Base-by-base conservation (phyloP, 768 basidiomycete species). In the Amanita thiersii region DNA sequence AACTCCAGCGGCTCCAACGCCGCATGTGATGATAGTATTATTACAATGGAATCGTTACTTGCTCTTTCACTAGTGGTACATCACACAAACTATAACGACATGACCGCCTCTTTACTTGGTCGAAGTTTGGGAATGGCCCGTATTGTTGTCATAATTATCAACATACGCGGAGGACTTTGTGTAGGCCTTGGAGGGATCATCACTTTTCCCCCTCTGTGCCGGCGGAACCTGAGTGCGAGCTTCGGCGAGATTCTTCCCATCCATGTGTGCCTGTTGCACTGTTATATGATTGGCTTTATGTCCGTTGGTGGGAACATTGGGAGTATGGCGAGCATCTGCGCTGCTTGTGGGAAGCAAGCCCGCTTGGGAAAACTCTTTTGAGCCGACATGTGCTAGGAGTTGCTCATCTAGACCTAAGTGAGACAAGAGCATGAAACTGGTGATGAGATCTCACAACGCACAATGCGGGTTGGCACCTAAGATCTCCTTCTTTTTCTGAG, bases 91-190 rank as follows among this genome's bases (percentile, higher is more conserved):
- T n/a, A n/a, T n/a, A n/a, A n/a, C n/a, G n/a, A n/a, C n/a, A n/a
- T n/a, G n/a, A n/a, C n/a, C n/a, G n/a, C n/a, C n/a, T n/a, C n/a
- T n/a, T n/a, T n/a, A n/a, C 21, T 5, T 3, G 21, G 3, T 37
- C 7, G 36, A 3, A 6, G 21, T 39, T 26, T 39, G 12, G 5
- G 3, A 23, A 2, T 14, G 38, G 23, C 12, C 5, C 8, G 12
- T 31, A 34, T 50, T 39, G n/a, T n/a, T 64, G 33, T 55, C 57
- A 35, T 63, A 63, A 24, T 58, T 60, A 20, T 57, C 52, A 32
- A 43, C 59, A 47, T 60, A 62, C 37, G 59, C 56, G 3, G 61
- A 57, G 14, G 61, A 60, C 38, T 66, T 61, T 3, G 63, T 61
- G 30, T 62, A 61, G 3, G 53, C 54, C 20, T 47, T 46, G 1